A percentile compares a stretch with the other conserved stretches of the same genome.
Evolutionary conservation across 805 yeast genomes (phyloP).

Genomic region (Saturnispora ahearnii): DNA sequence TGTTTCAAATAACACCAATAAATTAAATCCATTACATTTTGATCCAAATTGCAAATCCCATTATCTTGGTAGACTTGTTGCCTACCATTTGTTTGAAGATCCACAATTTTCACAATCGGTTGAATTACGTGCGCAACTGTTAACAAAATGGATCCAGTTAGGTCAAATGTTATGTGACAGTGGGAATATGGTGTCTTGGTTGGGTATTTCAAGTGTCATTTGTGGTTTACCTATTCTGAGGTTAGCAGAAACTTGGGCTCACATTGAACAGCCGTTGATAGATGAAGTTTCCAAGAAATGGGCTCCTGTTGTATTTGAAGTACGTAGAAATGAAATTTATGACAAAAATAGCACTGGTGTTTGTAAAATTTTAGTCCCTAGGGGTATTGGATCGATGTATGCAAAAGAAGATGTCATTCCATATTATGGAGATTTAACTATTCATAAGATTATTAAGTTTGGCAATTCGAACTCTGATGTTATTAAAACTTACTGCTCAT

Average conservation of each 20-base stretch:
- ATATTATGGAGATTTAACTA: conserved; percentile 78
- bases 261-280: conserved; percentile 50
- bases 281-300: conserved; percentile 67
- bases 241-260: conserved; percentile 64
- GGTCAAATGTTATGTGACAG: conserved; percentile 67
- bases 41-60: conserved; percentile 60
- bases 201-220: conserved; percentile 75
- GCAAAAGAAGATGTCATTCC: conserved; percentile 77
- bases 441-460: neutral
- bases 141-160: conserved; percentile 77
- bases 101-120: conserved; percentile 24
- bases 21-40: conserved; percentile 69
- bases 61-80: conserved; percentile 62
- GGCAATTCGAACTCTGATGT: conserved; percentile 23
- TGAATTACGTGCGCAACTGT: conserved; percentile 50
- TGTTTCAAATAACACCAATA: conserved; percentile 21
- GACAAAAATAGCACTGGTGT: conserved; percentile 39
- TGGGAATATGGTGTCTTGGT: conserved; percentile 94
- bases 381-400: conserved; percentile 72
- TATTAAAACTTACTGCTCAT: conserved; percentile 51
- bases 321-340: conserved; percentile 45
- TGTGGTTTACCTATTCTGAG: conserved; percentile 79
- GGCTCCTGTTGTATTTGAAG: conserved; percentile 88
- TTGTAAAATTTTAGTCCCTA: conserved; percentile 73
- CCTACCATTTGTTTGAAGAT: conserved; percentile 60